Conservation (phyloP, 176 grass and related monocot genomes). For the Triticum urartu region DNA sequence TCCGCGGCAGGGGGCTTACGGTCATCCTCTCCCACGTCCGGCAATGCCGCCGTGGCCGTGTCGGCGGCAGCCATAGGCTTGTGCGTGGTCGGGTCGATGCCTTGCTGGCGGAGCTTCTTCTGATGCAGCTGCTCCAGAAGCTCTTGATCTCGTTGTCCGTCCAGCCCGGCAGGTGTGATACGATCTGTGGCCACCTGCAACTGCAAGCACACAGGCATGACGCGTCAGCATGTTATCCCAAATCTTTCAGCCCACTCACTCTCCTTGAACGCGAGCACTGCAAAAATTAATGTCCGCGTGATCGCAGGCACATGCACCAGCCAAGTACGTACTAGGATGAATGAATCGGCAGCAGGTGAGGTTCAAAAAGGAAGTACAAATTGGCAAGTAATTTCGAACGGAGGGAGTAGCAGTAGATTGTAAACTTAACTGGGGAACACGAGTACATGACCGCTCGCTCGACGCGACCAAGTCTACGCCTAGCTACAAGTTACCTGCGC, state of each 20-base stretch:
- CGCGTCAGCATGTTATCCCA: neutral
- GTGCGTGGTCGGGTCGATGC: slow-evolving; percentile 72
- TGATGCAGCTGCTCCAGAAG: slow-evolving; percentile 77
- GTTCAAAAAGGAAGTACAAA: too few relatives aligned
- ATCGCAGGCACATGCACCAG: too few relatives aligned
- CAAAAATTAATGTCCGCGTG: too few relatives aligned
- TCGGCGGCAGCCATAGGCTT: slow-evolving; percentile 34
- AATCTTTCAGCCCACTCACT: neutral
- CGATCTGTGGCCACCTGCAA: slow-evolving; percentile 74
- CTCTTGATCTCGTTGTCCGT: slow-evolving; percentile 92
- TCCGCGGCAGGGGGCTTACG: neutral
- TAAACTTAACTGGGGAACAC: too few relatives aligned
- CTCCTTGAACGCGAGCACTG: neutral
- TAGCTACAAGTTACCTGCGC: too few relatives aligned
- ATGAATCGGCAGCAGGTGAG: too few relatives aligned
- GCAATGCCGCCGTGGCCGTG: neutral
- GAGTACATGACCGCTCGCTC: too few relatives aligned
- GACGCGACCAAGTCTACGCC: too few relatives aligned
- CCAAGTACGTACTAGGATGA: too few relatives aligned
- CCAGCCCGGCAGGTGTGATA: slow-evolving; percentile 63
- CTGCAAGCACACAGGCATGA: slow-evolving; percentile 7
- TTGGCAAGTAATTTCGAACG: too few relatives aligned
- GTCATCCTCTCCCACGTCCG: neutral
- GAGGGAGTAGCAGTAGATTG: too few relatives aligned
- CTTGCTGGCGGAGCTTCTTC: slow-evolving; percentile 74